A percentile compares a stretch with the other conserved stretches of the same genome.
These are phyloP conservation scores for Funneliformis mosseae DNA, from an alignment of 192 early-diverging fungal genomes.

Conservation along the genomic window DNA sequence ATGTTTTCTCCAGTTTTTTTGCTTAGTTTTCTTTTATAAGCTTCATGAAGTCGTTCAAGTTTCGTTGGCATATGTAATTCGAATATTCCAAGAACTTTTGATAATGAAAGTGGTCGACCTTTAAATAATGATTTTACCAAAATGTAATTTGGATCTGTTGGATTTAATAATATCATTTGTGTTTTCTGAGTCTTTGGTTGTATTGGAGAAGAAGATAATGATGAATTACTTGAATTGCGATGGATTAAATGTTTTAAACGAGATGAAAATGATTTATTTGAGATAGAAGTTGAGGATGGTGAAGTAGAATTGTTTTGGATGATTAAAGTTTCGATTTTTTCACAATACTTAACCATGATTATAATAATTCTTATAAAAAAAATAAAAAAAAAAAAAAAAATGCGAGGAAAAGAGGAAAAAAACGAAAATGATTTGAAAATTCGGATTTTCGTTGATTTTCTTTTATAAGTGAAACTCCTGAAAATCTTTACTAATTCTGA, in stretches of 20 bases:
- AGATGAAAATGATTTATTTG: not conserved
- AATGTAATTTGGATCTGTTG: not conserved
- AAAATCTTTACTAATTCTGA: too few relatives aligned
- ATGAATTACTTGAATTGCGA: not conserved
- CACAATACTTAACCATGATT: not conserved
- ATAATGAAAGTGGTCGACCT: not conserved
- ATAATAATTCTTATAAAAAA: not conserved
- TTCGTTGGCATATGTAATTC: slow-evolving; percentile 14
- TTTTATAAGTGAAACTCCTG: too few relatives aligned
- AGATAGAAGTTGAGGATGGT: not conserved
- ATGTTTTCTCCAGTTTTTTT: not conserved
- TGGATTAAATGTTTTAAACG: not conserved
- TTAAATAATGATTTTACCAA: not conserved
- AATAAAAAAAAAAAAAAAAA: too few relatives aligned
- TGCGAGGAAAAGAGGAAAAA: too few relatives aligned
- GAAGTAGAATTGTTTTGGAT: not conserved
- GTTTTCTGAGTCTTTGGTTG: not conserved
- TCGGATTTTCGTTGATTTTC: too few relatives aligned
- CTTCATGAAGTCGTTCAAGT: not conserved
- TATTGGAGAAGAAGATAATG: not conserved
- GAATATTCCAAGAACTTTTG: slow-evolving; percentile 2
- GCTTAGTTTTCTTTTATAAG: not conserved
- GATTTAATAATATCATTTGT: not conserved
- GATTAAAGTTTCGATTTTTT: not conserved
- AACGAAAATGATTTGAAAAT: too few relatives aligned